Percentiles rank a stretch among this genome's conserved stretches.
These are phyloP conservation scores for Tarenaya hassleriana DNA, from an alignment of 345 rosid species.

Conservation along the genomic window DNA sequence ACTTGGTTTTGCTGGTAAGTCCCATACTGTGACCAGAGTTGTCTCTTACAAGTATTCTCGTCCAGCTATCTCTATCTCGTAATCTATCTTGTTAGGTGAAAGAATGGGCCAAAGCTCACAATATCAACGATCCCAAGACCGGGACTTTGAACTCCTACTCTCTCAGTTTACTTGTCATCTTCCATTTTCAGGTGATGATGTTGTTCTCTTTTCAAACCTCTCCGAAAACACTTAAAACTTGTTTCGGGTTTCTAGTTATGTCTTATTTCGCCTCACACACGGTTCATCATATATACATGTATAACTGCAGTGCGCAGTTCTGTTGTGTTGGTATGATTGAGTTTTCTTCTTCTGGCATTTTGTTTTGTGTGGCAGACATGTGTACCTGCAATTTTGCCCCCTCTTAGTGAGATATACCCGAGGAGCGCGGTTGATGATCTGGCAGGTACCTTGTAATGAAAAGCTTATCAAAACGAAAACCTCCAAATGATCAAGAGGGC, in stretches of 20 bases:
- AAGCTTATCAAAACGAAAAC: not conserved
- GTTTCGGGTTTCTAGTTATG: too few species aligned
- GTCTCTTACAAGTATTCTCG: slow-evolving; percentile 7
- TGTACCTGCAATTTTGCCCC: slow-evolving; percentile 81
- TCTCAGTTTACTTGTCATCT: slow-evolving; percentile 74
- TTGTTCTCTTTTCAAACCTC: not conserved
- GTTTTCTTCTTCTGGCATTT: too few species aligned
- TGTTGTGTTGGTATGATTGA: too few species aligned
- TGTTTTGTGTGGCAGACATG: slow-evolving; percentile 59
- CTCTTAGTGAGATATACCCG: slow-evolving; percentile 64
- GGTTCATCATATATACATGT: too few species aligned
- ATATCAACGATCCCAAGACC: slow-evolving; percentile 58
- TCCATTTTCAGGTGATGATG: slow-evolving; percentile 77
- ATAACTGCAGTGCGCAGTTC: too few species aligned
- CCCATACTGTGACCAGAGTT: slow-evolving; percentile 16
- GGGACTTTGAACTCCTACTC: slow-evolving; percentile 80
- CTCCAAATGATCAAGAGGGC: not conserved
- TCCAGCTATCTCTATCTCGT: not conserved
- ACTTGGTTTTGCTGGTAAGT: slow-evolving; percentile 69
- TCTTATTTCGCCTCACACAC: too few species aligned
- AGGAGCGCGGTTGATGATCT: slow-evolving; percentile 65
- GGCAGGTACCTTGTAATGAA: slow-evolving; percentile 39
- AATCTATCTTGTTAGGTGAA: slow-evolving; percentile 54
- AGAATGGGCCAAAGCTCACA: slow-evolving; percentile 93
- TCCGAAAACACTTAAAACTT: too few species aligned